These are phyloP conservation scores for Ceriops tagal DNA, from an alignment of 345 rosid species.

Conservation along the genomic window DNA sequence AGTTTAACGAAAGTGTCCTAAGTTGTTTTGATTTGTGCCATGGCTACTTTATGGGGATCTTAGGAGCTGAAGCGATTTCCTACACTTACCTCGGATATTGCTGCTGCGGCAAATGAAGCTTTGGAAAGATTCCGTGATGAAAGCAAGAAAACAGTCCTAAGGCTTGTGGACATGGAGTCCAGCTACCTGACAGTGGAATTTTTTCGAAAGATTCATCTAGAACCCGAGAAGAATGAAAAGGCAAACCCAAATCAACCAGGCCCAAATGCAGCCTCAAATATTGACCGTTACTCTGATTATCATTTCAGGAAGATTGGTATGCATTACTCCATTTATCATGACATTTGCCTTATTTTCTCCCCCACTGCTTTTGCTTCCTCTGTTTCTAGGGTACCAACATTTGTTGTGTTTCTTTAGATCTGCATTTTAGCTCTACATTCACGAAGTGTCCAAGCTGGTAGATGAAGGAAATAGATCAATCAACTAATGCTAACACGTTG, in stretches of 20 bases:
- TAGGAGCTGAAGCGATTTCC: slow-evolving; percentile 97
- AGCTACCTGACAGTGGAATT: slow-evolving; percentile 95
- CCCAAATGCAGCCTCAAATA: slow-evolving; percentile 38
- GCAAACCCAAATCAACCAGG: slow-evolving; percentile 30
- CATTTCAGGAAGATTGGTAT: slow-evolving; percentile 89
- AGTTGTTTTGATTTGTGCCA: slow-evolving; percentile 1
- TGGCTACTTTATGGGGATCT: slow-evolving; percentile 17
- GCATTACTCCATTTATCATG: not conserved
- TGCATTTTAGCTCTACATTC: not conserved
- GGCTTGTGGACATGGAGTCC: slow-evolving; percentile 97
- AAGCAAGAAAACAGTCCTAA: slow-evolving; percentile 75
- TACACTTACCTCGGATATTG: slow-evolving; percentile 78
- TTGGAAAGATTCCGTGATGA: slow-evolving; percentile 92
- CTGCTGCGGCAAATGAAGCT: slow-evolving; percentile 90
- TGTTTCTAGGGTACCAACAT: not conserved
- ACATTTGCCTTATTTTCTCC: not conserved
- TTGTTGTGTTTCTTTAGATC: not conserved
- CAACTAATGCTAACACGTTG: slow-evolving; percentile 11
- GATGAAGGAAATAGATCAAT: not conserved
- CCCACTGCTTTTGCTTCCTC: not conserved
- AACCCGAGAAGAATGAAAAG: slow-evolving; percentile 65
- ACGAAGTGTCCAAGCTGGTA: too few species aligned
- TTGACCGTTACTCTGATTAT: slow-evolving; percentile 64
- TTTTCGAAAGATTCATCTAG: slow-evolving; percentile 84
- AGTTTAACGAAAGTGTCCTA: not conserved